Evolutionary conservation across 371 early-diverging fungal species (phyloP).

Genomic region (Dichotomocladium elegans): DNA sequence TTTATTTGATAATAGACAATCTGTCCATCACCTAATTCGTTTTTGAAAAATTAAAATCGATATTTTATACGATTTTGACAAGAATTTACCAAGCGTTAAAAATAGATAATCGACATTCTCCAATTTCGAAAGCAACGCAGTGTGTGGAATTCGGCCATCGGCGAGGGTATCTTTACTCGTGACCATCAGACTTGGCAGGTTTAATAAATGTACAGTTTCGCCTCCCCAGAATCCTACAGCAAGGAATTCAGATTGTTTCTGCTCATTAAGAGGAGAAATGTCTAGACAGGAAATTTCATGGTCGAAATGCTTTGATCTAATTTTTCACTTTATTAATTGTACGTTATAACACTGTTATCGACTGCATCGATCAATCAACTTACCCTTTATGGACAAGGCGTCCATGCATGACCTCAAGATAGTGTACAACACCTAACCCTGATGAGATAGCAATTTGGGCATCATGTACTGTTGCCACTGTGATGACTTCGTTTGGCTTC

Average conservation of each 20-base stretch:
- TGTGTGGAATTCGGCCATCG: slow-evolving; percentile 61
- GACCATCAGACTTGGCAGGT: slow-evolving; percentile 47
- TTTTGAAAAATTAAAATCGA: background rate
- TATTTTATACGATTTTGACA: background rate
- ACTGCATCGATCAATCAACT: slow-evolving; percentile 8
- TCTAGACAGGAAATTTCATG: slow-evolving; percentile 66
- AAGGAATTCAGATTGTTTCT: slow-evolving; percentile 22
- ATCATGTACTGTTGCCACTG: slow-evolving; percentile 50
- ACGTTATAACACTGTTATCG: background rate
- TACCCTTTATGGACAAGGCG: slow-evolving; percentile 45
- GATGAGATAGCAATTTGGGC: slow-evolving; percentile 57
- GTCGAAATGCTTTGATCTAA: slow-evolving; percentile 40
- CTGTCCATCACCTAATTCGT: slow-evolving; percentile 77
- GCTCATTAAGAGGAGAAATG: slow-evolving; percentile 37
- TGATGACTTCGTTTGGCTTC: slow-evolving; percentile 41
- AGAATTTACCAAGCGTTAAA: slow-evolving; percentile 60
- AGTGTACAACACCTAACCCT: slow-evolving; percentile 49
- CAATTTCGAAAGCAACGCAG: slow-evolving; percentile 60
- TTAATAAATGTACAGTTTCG: slow-evolving; percentile 50
- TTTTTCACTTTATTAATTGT: background rate
- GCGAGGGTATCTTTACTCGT: slow-evolving; percentile 35
- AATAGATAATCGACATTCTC: slow-evolving; percentile 65
- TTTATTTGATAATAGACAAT: slow-evolving; percentile 56
- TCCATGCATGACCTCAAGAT: slow-evolving; percentile 49
- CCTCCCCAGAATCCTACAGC: slow-evolving; percentile 71